These are phyloP conservation scores for Pterocarpus macrocarpus DNA, from an alignment of 306 rosid species.

Conservation along the genomic window DNA sequence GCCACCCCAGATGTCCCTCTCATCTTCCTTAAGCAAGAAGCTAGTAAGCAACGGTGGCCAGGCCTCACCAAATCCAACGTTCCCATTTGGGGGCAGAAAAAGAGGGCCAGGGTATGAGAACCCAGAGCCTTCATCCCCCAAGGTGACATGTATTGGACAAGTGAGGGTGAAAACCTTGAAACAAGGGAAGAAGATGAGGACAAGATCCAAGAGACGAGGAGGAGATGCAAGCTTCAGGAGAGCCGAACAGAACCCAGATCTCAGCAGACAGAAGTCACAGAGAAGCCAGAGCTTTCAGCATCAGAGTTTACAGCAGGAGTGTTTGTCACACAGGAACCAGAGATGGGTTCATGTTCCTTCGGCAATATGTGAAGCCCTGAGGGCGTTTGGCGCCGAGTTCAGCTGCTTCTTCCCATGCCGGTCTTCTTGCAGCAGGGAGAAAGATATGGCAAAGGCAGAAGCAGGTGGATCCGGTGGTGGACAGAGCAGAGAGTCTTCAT, in stretches of 20 bases:
- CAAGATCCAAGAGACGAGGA: constrained; percentile 66
- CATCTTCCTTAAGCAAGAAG: constrained; percentile 79
- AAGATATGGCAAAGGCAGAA: constrained; percentile 44
- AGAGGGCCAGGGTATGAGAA: constrained; percentile 73
- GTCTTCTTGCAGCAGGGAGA: constrained; percentile 65
- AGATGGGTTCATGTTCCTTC: constrained; percentile 91
- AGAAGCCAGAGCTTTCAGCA: constrained; percentile 47
- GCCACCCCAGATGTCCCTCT: constrained; percentile 77
- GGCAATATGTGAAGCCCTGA: constrained; percentile 87
- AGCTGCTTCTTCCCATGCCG: constrained; percentile 84
- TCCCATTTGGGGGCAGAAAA: constrained; percentile 75
- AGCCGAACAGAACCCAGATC: constrained; percentile 51
- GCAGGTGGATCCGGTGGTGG: constrained; percentile 14
- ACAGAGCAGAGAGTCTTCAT: constrained; percentile 57
- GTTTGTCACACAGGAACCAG: constrained; percentile 70
- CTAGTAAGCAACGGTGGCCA: constrained; percentile 76
- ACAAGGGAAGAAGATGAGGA: constrained; percentile 84
- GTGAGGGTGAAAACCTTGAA: constrained; percentile 92
- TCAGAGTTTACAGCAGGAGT: constrained; percentile 59
- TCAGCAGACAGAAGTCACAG: constrained; percentile 47
- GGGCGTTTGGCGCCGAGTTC: constrained; percentile 58
- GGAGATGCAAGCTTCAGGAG: constrained; percentile 75
- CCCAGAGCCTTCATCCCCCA: constrained; percentile 95
- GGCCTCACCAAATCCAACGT: constrained; percentile 79
- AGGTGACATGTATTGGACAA: constrained; percentile 95